A percentile compares a stretch with the other conserved stretches of the same genome.
Evolutionary conservation across 2,329 filamentous ascomycete genomes (phyloP).

Genomic region (Diaporthe citri): DNA sequence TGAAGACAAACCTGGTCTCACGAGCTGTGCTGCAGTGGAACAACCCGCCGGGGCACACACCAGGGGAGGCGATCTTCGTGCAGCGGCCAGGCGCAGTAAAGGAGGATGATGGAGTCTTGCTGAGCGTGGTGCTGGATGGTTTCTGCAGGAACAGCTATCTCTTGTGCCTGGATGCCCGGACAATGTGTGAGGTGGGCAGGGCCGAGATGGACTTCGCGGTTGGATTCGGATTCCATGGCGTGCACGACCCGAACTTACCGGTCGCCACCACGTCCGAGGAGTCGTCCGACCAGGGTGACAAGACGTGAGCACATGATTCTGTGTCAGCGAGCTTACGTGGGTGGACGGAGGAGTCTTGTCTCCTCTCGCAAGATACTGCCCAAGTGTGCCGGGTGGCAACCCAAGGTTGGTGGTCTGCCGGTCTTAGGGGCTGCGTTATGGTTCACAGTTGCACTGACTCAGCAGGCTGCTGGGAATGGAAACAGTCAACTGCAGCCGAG

Average conservation of each 20-base stretch:
- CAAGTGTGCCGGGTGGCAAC: not conserved
- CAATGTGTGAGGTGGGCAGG: slow-evolving; percentile 73
- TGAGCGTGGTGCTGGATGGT: slow-evolving; percentile 73
- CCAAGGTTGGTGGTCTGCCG: not conserved
- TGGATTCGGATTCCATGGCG: slow-evolving; percentile 75
- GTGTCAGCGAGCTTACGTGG: not conserved
- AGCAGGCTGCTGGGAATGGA: not conserved
- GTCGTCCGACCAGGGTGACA: not conserved
- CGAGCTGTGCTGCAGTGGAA: slow-evolving; percentile 69
- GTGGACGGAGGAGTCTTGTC: no score
- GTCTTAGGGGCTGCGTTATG: not conserved
- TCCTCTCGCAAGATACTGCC: slow-evolving; percentile 12
- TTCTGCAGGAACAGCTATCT: slow-evolving; percentile 71
- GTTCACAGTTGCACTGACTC: not conserved
- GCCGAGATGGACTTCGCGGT: slow-evolving; percentile 73
- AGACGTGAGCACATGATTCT: not conserved
- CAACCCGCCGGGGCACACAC: slow-evolving; percentile 69
- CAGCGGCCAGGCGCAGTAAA: slow-evolving; percentile 57
- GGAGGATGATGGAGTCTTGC: slow-evolving; percentile 53
- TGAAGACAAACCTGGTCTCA: slow-evolving; percentile 73
- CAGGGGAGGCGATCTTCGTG: slow-evolving; percentile 78
- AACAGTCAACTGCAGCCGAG: slow-evolving; percentile 21
- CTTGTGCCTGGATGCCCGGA: slow-evolving; percentile 72
- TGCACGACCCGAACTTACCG: slow-evolving; percentile 39
- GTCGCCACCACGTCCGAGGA: not conserved